A percentile compares a stretch with the other conserved stretches of the same genome.
phyloP scores from a whole-genome alignment of 2,329 filamentous ascomycete species.

The Claviceps monticola region DNA sequence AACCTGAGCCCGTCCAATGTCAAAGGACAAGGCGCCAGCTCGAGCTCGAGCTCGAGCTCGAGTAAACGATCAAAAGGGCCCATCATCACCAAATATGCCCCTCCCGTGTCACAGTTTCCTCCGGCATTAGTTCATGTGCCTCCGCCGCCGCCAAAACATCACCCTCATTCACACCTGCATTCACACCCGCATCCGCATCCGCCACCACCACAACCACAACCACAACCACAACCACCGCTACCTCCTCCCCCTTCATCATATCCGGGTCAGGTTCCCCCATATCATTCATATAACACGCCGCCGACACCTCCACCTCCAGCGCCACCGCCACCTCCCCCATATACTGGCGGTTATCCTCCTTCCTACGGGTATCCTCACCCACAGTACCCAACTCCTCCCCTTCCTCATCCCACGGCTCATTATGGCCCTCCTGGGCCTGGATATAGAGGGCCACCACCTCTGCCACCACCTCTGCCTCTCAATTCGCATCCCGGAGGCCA shows the following conservation, averaged over 20 bases:
- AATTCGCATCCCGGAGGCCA: conserved; percentile 4
- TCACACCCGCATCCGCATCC: conserved; percentile 2
- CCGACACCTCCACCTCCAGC: conserved; percentile 3
- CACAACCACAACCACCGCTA: background rate
- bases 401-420: conserved; percentile 9
- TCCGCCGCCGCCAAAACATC: conserved; percentile 13
- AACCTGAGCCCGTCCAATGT: conserved; percentile 12
- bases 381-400: conserved; percentile 11
- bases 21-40: conserved; percentile 16
- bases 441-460: conserved; percentile 3
- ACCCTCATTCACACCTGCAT: background rate
- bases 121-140: conserved; percentile 9
- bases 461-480: conserved; percentile 5
- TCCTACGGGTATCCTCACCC: conserved; percentile 13
- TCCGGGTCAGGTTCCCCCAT: conserved; percentile 12
- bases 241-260: conserved; percentile 10
- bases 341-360: conserved; percentile 12
- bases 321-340: conserved; percentile 5
- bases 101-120: conserved; percentile 10
- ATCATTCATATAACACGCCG: conserved; percentile 11
- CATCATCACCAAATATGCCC: conserved; percentile 23
- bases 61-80: conserved; percentile 20
- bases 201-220: background rate
- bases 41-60: conserved; percentile 11
- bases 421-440: conserved; percentile 7